phyloP scores from a whole-genome alignment of 352 stramenopile genomes.

The Pythium rhizo-oryzae region DNA sequence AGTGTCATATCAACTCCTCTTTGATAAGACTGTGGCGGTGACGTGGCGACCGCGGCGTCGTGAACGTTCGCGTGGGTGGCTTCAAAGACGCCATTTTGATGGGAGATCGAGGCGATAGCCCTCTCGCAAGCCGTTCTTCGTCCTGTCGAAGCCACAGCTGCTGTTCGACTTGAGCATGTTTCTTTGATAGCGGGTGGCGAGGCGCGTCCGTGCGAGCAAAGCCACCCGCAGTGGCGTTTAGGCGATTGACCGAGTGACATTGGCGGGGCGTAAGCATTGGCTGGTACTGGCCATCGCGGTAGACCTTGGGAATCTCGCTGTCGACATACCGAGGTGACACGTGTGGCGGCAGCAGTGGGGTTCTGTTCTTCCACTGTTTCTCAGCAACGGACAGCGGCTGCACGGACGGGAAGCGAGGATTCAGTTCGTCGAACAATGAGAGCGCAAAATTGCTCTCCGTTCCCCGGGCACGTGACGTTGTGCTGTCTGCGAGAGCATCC shows the following conservation, averaged over 20 bases:
- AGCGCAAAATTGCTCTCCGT: constrained; percentile 15
- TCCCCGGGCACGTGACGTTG: not conserved
- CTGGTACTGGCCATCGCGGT: constrained; percentile 55
- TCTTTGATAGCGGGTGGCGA: constrained; percentile 34
- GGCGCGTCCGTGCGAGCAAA: constrained; percentile 17
- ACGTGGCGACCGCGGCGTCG: constrained; percentile 15
- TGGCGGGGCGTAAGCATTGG: constrained; percentile 50
- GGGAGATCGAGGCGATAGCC: constrained; percentile 9
- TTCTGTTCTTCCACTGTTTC: constrained; percentile 59
- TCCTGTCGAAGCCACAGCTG: constrained; percentile 25
- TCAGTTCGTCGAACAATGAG: constrained; percentile 49
- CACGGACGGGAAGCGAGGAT: constrained; percentile 68
- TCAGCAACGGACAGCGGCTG: constrained; percentile 41
- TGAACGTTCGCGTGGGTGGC: not conserved
- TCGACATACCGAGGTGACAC: constrained; percentile 56
- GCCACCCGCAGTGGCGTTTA: constrained; percentile 40
- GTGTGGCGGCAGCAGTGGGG: constrained; percentile 47
- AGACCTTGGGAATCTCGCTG: constrained; percentile 56
- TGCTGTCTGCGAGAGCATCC: not conserved
- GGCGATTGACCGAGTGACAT: constrained; percentile 49
- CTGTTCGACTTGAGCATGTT: constrained; percentile 27
- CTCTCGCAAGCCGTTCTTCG: not conserved
- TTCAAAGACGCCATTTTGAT: constrained; percentile 2
- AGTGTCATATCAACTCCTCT: constrained; percentile 23
- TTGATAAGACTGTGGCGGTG: constrained; percentile 24